phyloP scores from a whole-genome alignment of 306 rosid genomes.

The Potentilla sterilis region DNA sequence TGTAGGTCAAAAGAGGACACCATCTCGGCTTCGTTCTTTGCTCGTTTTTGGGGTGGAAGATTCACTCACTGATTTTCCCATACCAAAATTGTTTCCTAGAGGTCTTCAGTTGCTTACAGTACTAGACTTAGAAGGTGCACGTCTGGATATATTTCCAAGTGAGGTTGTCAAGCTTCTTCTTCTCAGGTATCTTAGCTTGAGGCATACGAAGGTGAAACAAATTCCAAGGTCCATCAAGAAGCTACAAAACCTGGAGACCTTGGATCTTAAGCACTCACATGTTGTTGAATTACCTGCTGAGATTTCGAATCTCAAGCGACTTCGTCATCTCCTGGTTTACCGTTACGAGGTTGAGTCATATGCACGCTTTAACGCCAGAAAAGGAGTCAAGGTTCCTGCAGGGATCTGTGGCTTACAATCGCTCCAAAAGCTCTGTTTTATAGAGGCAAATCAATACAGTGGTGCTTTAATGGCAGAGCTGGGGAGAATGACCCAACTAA shows the following conservation, averaged over 20 bases:
- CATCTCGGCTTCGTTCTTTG: slow-evolving; percentile 56
- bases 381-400: slow-evolving; percentile 28
- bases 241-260: slow-evolving; percentile 34
- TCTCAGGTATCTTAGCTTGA: slow-evolving; percentile 36
- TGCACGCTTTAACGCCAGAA: slow-evolving; percentile 15
- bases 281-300: slow-evolving; percentile 35
- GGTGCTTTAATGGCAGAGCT: slow-evolving; percentile 22
- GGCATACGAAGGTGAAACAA: slow-evolving; percentile 22
- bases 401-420: slow-evolving; percentile 27
- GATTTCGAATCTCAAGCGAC: slow-evolving; percentile 26
- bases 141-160: slow-evolving; percentile 24
- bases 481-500: slow-evolving; percentile 35
- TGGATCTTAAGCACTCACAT: slow-evolving; percentile 33
- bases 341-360: slow-evolving; percentile 18
- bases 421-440: slow-evolving; percentile 37
- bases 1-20: slow-evolving; percentile 35
- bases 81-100: slow-evolving; percentile 13
- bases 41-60: slow-evolving; percentile 44
- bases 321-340: slow-evolving; percentile 38
- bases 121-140: slow-evolving; percentile 28
- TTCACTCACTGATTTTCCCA: slow-evolving; percentile 21
- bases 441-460: slow-evolving; percentile 26
- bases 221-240: slow-evolving; percentile 31
- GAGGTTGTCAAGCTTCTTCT: slow-evolving; percentile 20
- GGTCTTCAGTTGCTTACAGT: slow-evolving; percentile 31